Evolutionary conservation across 2,329 filamentous ascomycete genomes (phyloP).

Genomic region (Ceratocystis papillata): DNA sequence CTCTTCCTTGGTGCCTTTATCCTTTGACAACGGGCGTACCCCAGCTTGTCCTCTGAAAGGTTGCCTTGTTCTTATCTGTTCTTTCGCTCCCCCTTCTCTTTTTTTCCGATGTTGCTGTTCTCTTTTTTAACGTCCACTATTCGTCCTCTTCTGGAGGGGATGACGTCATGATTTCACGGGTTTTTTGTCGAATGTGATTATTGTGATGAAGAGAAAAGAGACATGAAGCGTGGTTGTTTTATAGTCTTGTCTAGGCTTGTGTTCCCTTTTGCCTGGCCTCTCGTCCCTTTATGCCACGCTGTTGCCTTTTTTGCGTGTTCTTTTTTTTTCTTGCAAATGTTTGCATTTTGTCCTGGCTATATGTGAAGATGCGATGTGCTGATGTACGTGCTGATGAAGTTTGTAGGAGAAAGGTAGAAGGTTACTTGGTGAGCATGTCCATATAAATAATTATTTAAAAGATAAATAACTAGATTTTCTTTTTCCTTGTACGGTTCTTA

Average conservation of each 20-base stretch:
- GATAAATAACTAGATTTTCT: too few relatives aligned
- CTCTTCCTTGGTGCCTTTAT: too few relatives aligned
- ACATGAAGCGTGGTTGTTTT: background rate
- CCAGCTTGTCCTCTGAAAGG: too few relatives aligned
- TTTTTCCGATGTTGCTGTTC: background rate
- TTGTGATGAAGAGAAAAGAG: conserved; percentile 12
- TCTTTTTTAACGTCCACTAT: conserved; percentile 7
- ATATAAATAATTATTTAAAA: too few relatives aligned
- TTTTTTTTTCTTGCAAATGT: too few relatives aligned
- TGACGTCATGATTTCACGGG: background rate
- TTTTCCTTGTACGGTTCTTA: too few relatives aligned
- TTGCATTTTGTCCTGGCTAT: too few relatives aligned
- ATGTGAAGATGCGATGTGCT: too few relatives aligned
- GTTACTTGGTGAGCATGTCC: too few relatives aligned
- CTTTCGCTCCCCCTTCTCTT: background rate
- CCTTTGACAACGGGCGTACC: too few relatives aligned
- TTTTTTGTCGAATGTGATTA: conserved; percentile 7
- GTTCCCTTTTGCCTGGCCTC: background rate
- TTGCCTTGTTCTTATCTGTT: background rate
- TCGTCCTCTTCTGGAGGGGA: conserved; percentile 6
- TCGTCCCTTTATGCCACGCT: background rate
- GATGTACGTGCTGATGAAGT: too few relatives aligned
- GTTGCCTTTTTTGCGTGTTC: conserved; percentile 24
- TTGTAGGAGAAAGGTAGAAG: too few relatives aligned
- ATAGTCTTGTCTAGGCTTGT: background rate